Base-by-base conservation (phyloP, 2,329 filamentous ascomycete species). In the Arthrocladium fulminans region DNA sequence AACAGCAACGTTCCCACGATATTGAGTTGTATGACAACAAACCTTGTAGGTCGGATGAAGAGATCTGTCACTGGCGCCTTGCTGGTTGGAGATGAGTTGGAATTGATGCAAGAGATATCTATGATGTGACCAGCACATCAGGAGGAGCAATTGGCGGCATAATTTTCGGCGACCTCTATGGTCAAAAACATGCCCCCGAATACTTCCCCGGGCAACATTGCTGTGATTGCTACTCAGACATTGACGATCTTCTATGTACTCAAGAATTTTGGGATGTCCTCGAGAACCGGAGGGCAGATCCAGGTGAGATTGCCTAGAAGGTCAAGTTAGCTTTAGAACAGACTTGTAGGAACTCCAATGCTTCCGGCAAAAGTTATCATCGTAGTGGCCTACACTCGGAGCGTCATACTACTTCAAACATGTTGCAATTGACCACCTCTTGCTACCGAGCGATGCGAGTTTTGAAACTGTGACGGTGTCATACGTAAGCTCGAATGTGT, bases 21-120 rank as follows among this genome's bases (percentile, higher is more conserved):
- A 40, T 79, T 92, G 71, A 76, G 83, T 0, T 89, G 86, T 68
- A 85, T 89, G 68, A 84, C 85, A 39, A 92, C 89, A 67, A 94
- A 92, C 66, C 83, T 92, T 60, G 80, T 50, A 29, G 29, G 50
- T 37, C n/a, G 10, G 12, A 34, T 24, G 23, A 19, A 45, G 13
- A 6, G 38, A 19, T 5, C 17, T 13, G 7, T 41, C 10, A 20
- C 38, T 9, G 23, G 38, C 15, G 38, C 38, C 8, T 41, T 19
- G 7, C 15, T 41, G 15, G 23, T 41, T 23, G 20, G 20, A 5
- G 19, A 15, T 27, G 7, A 35, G 17, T 7, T 15, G n/a, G 13
- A 35, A 15, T n/a, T n/a, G n/a, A n/a, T n/a, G n/a, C n/a, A n/a
- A 10, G 35, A 38, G 8, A 8, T 19, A 17, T 43, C 9, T 5